Base-by-base conservation (phyloP, 345 rosid species). In the Rhodomyrtus tomentosa region DNA sequence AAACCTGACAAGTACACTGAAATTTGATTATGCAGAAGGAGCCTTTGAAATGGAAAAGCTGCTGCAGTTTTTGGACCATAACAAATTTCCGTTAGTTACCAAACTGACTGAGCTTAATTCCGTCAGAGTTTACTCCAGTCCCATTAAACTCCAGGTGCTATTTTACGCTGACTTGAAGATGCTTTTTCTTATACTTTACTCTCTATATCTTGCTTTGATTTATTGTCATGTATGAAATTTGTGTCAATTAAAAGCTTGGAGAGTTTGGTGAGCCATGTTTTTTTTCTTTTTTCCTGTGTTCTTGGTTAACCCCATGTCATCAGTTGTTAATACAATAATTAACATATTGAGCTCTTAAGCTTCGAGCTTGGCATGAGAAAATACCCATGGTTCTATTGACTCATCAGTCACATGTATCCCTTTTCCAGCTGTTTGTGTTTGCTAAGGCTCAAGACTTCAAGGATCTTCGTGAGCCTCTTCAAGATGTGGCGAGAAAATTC, bases 1-100 rank as follows among this genome's bases (percentile, higher is more conserved):
- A 68, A 68, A 36, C 25, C 79, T 68, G 24, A 68, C 45, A 4
- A 68, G 79, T 68, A 68, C 45, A 8, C 22, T 68, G 32, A 16
- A 40, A 24, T 81, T 81, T 85, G 84, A 40, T 86, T 85, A 86
- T 92, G 92, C 91, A 96, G 99, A 91, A 82, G 98, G 93, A 85
- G 59, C 84, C 79, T 92, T 89, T 88, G 87, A 89, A 87, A 85
- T 52, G 92, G 91, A 91, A 29, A 91, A 89, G 62, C 87, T 94
- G 84, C 87, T 93, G 86, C 90, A 93, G 87, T 95, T 95, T 92
- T 49, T 96, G 88, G 90, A 91, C 84, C 81, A 86, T 80, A 92
- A 92, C 92, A 96, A 94, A 92, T 96, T 94, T 86, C 98, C 99
- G 4, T 85, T 96, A 87, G 91, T 95, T 73, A 95, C 95, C 85